Evolutionary conservation across 2,329 filamentous ascomycete species (phyloP), one percentile per base, ranked within the genome.

Genomic region (Aspergillus sp.): DNA sequence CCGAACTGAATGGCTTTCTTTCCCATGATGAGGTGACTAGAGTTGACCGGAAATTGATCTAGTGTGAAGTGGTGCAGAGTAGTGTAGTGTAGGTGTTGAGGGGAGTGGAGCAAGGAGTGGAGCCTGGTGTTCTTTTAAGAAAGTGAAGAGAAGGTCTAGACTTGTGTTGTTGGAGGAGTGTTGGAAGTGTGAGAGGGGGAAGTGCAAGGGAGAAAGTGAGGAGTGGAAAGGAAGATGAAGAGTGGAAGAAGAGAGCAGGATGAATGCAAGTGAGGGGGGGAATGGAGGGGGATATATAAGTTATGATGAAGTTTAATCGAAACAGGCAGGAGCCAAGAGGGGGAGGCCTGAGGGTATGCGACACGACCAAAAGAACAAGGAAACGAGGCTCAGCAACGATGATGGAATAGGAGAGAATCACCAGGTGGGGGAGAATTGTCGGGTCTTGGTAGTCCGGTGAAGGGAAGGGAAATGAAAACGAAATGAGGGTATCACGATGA

Each of bases 1-100:
- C 89, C 89, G 64, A 94, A 93, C 76, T 93, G 89, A 70, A 93
- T 83, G 61, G 89, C 89, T 71, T 87, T 90, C 72, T 84, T 85
- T 59, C 62, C 66, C 72, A 75, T 76, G 59, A 42, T 65, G 53
- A 47, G 35, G 26, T 48, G 33, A 32, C 17, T 26, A 38, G 14
- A 26, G 7, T 35, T 30, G 19, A 35, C 24, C 42, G 32, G 22
- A 7, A 22, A 22, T 22, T 22, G 22, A 22, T 22, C 5, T 22
- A 7, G 22, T n/a, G 30, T 43, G 33, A 4, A 38, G 42, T 26
- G 17, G 42, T 26, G 16, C 30, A 14, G 16, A 24, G 17, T 44
- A 9, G 43, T n/a, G 35, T 32, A 41, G 26, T 35, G 26, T 13
- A 54, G 51, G 32, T 22, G 48, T 22, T 44, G 36, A 54, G 16